Conservation (phyloP, 164 flowering plant species). For the Annona squamosa region DNA sequence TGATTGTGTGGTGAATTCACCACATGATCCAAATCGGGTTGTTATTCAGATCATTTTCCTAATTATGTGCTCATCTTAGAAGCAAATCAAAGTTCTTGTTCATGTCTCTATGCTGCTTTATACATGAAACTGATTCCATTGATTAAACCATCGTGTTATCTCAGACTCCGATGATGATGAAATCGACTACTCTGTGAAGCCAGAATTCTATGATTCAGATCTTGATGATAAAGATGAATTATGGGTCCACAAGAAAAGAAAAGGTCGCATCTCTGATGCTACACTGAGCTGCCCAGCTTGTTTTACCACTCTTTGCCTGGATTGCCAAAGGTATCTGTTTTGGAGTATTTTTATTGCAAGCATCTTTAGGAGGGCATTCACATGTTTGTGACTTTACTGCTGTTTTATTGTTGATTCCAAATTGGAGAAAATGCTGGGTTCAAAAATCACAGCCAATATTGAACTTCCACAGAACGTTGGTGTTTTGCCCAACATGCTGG, state of each 20-base stretch:
- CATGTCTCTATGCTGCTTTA: no score
- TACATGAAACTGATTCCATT: background rate
- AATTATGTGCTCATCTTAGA: no score
- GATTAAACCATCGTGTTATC: background rate
- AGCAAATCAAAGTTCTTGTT: no score
- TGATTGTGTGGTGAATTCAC: no score
- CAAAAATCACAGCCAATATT: no score
- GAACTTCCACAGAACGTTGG: background rate
- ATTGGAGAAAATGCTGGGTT: background rate
- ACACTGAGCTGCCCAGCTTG: slow-evolving; percentile 89
- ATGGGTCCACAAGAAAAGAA: slow-evolving; percentile 58
- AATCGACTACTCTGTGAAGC: slow-evolving; percentile 69
- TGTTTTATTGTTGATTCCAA: background rate
- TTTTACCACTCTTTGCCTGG: slow-evolving; percentile 78
- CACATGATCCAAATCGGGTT: no score
- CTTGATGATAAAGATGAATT: slow-evolving; percentile 63
- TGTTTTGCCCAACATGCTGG: background rate
- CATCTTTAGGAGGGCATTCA: background rate
- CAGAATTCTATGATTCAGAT: slow-evolving; percentile 69
- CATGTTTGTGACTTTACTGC: background rate
- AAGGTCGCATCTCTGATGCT: slow-evolving; percentile 63
- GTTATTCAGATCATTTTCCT: no score
- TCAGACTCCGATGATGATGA: slow-evolving; percentile 78
- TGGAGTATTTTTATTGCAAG: background rate
- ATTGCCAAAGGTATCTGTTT: slow-evolving; percentile 61